Evolutionary conservation across 2,329 filamentous ascomycete species (phyloP), one percentile per base, ranked within the genome.

Genomic region (Colletotrichum destructivum): DNA sequence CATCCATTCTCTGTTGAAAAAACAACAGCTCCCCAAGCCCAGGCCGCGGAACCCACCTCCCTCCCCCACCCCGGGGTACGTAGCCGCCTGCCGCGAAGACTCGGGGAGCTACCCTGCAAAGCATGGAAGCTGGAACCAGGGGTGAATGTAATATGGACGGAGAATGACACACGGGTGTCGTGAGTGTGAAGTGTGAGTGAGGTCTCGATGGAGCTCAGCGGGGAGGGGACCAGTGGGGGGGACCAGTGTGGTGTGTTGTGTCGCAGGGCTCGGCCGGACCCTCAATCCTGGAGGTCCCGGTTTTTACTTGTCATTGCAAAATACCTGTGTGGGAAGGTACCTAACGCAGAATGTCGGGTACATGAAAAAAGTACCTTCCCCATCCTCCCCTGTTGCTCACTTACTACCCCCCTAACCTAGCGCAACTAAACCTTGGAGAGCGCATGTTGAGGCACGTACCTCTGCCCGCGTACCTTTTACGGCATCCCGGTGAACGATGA

Each of bases 101-200:
- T 69, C 40, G 69, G 65, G 64, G 65, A 60, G 65, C 69, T 69
- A 56, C 59, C 59, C 69, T 72, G 69, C 64, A 63, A 31, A 49
- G 23, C n/a, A 47, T 44, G 46, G 26, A 15, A 21, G 40, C 12
- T 47, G 69, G 65, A 72, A 60, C 59, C 9, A 55, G 69, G 69
- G 65, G 69, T 72, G 59, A 7, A 8, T 12, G 40, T 69, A 72
- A 56, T 60, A 23, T 12, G 11, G 42, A 13, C 38, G 42, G 38
- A 9, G 13, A 7, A 6, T 61, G 42, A 26, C 56, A 51, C 51
- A 51, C 51, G 31, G 38, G 42, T 69, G 66, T 54, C 54, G 62
- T 69, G 54, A 66, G 15, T 47, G 56, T 55, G 64, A 62, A 62
- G 46, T 54, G 61, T 66, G 54, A 61, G 40, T 54, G 62, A 66